Percentiles rank a stretch among this genome's conserved stretches.
These are phyloP conservation scores for Myxozyma mucilagina DNA, from an alignment of 805 yeast species.

Conservation along the genomic window DNA sequence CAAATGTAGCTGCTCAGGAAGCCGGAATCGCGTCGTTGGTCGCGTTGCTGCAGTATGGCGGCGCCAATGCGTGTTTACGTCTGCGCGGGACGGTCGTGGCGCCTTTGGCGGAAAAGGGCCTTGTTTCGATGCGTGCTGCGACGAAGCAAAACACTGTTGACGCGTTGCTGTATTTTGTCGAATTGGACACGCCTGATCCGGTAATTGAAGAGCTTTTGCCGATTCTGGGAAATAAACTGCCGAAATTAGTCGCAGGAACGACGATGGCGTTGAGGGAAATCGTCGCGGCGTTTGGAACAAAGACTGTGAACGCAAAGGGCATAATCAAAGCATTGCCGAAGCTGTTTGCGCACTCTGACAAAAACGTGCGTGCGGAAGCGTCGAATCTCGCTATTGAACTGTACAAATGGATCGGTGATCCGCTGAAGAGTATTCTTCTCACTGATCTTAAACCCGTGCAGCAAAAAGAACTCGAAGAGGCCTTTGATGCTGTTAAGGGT, in stretches of 20 bases:
- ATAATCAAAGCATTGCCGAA: slow-evolving; percentile 61
- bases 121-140: slow-evolving; percentile 70
- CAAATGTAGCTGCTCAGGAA: slow-evolving; percentile 92
- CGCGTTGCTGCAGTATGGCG: slow-evolving; percentile 59
- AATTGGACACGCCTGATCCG: slow-evolving; percentile 64
- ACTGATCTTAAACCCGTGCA: slow-evolving; percentile 86
- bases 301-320: slow-evolving; percentile 56
- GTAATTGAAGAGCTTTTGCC: slow-evolving; percentile 69
- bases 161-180: slow-evolving; percentile 62
- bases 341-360: slow-evolving; percentile 82
- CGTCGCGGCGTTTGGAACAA: slow-evolving; percentile 62
- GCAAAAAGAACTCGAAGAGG: slow-evolving; percentile 74
- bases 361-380: slow-evolving; percentile 79
- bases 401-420: slow-evolving; percentile 70
- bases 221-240: slow-evolving; percentile 59
- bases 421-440: slow-evolving; percentile 59
- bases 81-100: slow-evolving; percentile 46
- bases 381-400: slow-evolving; percentile 65
- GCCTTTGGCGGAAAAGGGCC: slow-evolving; percentile 74
- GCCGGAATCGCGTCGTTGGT: slow-evolving; percentile 62
- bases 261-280: slow-evolving; percentile 58
- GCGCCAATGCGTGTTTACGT: slow-evolving; percentile 43
- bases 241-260: slow-evolving; percentile 75
- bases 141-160: slow-evolving; percentile 69
- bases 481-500: slow-evolving; percentile 55